Conservation (phyloP, 371 early-diverging fungal genomes). For the Syncephalastrum monosporum region DNA sequence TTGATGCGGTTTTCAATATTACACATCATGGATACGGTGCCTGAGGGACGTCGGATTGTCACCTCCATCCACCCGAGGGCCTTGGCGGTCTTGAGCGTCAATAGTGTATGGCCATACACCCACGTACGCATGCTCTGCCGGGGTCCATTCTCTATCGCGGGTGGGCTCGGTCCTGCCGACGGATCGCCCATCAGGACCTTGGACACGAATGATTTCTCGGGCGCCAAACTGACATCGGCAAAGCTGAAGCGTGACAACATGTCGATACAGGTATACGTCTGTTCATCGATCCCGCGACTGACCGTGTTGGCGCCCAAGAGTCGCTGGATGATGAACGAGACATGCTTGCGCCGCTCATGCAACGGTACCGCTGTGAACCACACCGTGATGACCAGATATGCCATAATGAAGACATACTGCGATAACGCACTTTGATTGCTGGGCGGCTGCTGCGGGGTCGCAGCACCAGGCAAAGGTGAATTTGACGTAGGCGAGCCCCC, state of each 20-base stretch:
- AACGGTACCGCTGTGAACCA: conserved; percentile 84
- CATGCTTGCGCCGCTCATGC: conserved; percentile 75
- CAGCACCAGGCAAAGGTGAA: conserved; percentile 10
- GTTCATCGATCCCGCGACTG: conserved; percentile 65
- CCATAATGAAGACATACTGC: conserved; percentile 85
- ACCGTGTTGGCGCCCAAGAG: conserved; percentile 57
- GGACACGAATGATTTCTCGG: conserved; percentile 42
- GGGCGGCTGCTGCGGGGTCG: conserved; percentile 13
- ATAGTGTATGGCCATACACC: conserved; percentile 82
- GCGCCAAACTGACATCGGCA: conserved; percentile 70
- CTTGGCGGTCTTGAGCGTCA: conserved; percentile 71
- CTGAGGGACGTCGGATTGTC: conserved; percentile 81
- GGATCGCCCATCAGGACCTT: conserved; percentile 42
- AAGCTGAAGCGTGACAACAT: conserved; percentile 87
- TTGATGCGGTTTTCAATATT: conserved; percentile 75
- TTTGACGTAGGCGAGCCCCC: conserved; percentile 20
- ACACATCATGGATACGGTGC: conserved; percentile 69
- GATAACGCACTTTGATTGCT: conserved; percentile 48
- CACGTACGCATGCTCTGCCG: conserved; percentile 63
- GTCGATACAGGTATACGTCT: conserved; percentile 87
- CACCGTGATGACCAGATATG: conserved; percentile 85
- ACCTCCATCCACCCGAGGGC: conserved; percentile 78
- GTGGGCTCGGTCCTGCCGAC: conserved; percentile 2
- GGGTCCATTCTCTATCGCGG: conserved; percentile 10
- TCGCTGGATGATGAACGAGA: conserved; percentile 77